Percentiles rank a stretch among this genome's conserved stretches.
Evolutionary conservation across 2,329 filamentous ascomycete genomes (phyloP).

Genomic region (Cyclaneusma minus): DNA sequence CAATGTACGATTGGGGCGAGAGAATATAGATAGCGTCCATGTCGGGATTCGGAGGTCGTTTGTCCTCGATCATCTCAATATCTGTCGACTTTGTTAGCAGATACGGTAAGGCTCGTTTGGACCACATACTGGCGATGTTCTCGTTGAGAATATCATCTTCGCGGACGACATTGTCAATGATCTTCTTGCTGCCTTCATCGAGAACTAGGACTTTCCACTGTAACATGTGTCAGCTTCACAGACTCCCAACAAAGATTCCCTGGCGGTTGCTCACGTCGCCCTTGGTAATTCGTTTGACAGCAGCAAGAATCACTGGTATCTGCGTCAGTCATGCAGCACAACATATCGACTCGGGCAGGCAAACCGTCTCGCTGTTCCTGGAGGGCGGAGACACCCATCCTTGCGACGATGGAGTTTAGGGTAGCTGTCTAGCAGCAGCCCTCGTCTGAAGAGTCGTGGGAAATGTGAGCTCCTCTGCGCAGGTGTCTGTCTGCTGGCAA

Average conservation of each 20-base stretch:
- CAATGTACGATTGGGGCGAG: conserved; percentile 70
- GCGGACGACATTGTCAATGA: conserved; percentile 81
- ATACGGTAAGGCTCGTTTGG: conserved; percentile 6
- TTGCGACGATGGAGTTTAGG: too few species aligned
- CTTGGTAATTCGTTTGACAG: conserved; percentile 62
- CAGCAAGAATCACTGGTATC: conserved; percentile 49
- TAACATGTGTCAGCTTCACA: conserved; percentile 6
- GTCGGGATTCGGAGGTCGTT: conserved; percentile 64
- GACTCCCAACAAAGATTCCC: conserved; percentile 2
- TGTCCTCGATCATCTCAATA: conserved; percentile 86
- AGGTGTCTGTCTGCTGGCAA: too few species aligned
- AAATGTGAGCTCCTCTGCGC: too few species aligned
- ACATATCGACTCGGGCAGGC: conserved; percentile 13
- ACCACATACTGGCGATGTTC: conserved; percentile 71
- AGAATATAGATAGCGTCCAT: conserved; percentile 95
- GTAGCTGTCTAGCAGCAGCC: too few species aligned
- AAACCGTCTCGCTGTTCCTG: conserved; percentile 68
- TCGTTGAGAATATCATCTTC: conserved; percentile 95
- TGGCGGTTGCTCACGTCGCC: conserved; percentile 49
- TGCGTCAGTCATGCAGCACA: conserved; percentile 3
- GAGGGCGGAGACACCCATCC: conserved; percentile 73
- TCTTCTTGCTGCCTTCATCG: conserved; percentile 67
- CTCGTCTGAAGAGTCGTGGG: too few species aligned
- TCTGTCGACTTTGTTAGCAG: conserved; percentile 33
- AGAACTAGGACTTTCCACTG: conserved; percentile 96